These are phyloP conservation scores for Kingdonia uniflora DNA, from an alignment of 164 flowering plant species.

Conservation along the genomic window DNA sequence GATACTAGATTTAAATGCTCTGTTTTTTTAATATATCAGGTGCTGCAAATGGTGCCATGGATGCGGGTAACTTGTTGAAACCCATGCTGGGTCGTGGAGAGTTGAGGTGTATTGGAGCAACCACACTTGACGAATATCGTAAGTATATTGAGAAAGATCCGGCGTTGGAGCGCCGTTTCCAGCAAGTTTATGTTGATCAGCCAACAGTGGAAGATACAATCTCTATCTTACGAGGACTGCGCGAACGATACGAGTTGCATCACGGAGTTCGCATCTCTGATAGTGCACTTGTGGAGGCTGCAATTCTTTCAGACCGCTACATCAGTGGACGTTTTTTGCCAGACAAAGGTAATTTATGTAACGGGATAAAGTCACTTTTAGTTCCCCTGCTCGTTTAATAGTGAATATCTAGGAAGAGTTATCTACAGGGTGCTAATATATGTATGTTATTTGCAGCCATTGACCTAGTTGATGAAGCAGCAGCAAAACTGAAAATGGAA, in stretches of 20 bases:
- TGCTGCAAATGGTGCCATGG: conserved; percentile 10
- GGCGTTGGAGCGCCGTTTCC: conserved; percentile 11
- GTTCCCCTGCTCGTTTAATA: too few species aligned
- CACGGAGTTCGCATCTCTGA: conserved; percentile 9
- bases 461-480: conserved; percentile 11
- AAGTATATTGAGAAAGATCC: conserved; percentile 10
- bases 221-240: conserved; percentile 8
- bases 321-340: conserved; percentile 11
- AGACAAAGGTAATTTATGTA: conserved; percentile 6
- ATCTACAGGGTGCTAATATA: not conserved
- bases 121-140: conserved; percentile 9
- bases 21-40: conserved; percentile 2
- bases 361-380: not conserved
- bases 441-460: conserved; percentile 4
- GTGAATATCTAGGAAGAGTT: too few species aligned
- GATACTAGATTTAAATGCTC: too few species aligned
- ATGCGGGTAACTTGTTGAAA: conserved; percentile 7
- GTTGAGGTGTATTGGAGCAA: conserved; percentile 9
- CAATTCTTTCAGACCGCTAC: conserved; percentile 9
- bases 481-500: conserved; percentile 11
- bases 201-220: conserved; percentile 9
- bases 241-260: conserved; percentile 7
- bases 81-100: conserved; percentile 11
- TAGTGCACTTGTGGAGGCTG: conserved; percentile 10
- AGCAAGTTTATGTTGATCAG: conserved; percentile 9